These are phyloP conservation scores for Epicoccum sorghinum DNA, from an alignment of 2,329 filamentous ascomycete genomes.

Conservation along the genomic window DNA sequence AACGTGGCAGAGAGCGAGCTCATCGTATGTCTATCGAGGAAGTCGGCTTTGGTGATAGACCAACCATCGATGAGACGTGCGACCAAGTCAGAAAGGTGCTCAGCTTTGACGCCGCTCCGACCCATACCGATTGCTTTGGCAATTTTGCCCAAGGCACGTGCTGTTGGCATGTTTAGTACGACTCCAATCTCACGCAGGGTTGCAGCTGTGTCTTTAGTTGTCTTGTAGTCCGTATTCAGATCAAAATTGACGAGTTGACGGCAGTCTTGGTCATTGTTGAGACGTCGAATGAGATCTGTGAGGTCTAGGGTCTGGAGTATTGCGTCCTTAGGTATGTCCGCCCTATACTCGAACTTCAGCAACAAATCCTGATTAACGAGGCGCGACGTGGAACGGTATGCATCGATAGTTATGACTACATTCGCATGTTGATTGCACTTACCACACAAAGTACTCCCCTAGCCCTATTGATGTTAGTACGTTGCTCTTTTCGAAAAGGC, in stretches of 20 bases:
- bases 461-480: no score
- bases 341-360: no score
- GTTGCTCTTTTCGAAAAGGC: no score
- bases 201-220: neutral
- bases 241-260: neutral
- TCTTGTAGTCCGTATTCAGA: neutral
- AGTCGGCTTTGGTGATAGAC: neutral
- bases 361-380: no score
- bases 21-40: neutral
- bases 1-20: slow-evolving; percentile 7
- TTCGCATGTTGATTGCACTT: no score
- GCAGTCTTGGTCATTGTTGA: neutral
- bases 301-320: neutral
- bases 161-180: neutral
- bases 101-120: fast-evolving
- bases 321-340: neutral
- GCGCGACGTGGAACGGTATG: no score
- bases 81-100: slow-evolving; percentile 10
- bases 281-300: neutral
- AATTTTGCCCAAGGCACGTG: neutral
- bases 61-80: slow-evolving; percentile 7
- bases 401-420: no score
- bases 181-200: neutral
- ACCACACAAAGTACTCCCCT: slow-evolving; percentile 1
- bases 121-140: slow-evolving; percentile 8